Evolutionary conservation across 768 basidiomycete species (phyloP).

Genomic region (Porphyrellus cyaneotinctus): DNA sequence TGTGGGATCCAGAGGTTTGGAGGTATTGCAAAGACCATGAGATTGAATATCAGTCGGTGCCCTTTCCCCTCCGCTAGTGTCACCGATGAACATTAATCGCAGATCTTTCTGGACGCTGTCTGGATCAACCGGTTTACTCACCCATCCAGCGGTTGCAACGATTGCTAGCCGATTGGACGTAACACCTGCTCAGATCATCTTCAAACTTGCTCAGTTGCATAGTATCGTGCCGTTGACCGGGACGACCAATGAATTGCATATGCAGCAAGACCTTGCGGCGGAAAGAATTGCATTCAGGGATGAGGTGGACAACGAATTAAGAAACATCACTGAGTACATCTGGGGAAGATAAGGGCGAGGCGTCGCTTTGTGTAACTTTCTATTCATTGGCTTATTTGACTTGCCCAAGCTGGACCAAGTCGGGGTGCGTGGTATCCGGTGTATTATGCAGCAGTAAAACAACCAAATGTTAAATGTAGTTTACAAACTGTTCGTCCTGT

Average conservation of each 20-base stretch:
- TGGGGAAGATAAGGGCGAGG: constrained; percentile 20
- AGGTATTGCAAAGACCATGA: constrained; percentile 58
- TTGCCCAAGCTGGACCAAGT: neutral
- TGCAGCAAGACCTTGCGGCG: constrained; percentile 58
- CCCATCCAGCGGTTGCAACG: constrained; percentile 41
- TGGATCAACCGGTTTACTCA: constrained; percentile 64
- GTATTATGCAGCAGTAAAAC: constrained; percentile 3
- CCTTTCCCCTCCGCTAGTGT: neutral
- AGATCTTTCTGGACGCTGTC: constrained; percentile 89
- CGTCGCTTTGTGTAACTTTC: neutral
- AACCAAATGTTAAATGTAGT: neutral
- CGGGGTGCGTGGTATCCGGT: constrained; percentile 2
- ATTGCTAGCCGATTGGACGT: constrained; percentile 46
- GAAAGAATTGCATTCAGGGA: constrained; percentile 35
- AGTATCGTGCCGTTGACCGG: constrained; percentile 74
- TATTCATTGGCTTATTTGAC: neutral
- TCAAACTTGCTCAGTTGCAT: constrained; percentile 61
- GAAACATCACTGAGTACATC: constrained; percentile 26
- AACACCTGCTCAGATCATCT: constrained; percentile 65
- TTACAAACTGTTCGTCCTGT: neutral
- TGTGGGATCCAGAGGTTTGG: constrained; percentile 66
- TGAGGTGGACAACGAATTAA: constrained; percentile 26
- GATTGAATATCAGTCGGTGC: constrained; percentile 67
- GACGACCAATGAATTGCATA: constrained; percentile 63
- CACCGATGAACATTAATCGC: neutral